Conservation (phyloP, 1,139 yeast genomes). For the Kluyveromyces sp. region DNA sequence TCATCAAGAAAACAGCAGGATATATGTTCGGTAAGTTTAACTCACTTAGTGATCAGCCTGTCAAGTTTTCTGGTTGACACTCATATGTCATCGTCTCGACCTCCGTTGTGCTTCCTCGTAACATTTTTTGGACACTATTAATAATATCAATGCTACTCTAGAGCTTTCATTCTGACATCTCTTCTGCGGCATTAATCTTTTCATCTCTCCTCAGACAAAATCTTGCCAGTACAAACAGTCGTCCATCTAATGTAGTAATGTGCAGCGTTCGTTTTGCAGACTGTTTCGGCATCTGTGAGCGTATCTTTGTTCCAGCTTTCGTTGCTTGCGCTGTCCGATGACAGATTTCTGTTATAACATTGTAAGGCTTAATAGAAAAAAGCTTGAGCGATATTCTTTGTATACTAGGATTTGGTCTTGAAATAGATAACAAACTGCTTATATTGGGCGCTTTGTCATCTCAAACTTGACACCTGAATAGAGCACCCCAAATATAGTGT, state of each 20-base stretch:
- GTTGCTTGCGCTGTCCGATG: not conserved
- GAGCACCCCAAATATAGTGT: not conserved
- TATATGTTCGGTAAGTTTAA: not conserved
- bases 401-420: too few species aligned
- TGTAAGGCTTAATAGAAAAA: not conserved
- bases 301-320: not conserved
- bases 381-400: too few species aligned
- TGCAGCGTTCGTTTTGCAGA: not conserved
- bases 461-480: too few species aligned
- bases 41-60: not conserved
- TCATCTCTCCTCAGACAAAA: not conserved
- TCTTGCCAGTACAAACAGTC: not conserved
- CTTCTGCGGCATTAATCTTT: not conserved
- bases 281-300: not conserved
- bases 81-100: slow-evolving; percentile 2
- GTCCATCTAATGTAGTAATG: not conserved
- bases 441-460: too few species aligned
- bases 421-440: too few species aligned
- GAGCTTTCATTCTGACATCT: not conserved
- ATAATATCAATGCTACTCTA: not conserved
- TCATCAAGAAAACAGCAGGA: not conserved
- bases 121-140: slow-evolving; percentile 1
- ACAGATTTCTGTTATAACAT: not conserved
- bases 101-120: slow-evolving; percentile 1
- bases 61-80: slow-evolving; percentile 1